These are phyloP conservation scores for Entomortierella chlamydospora DNA, from an alignment of 192 early-diverging fungal species.

Conservation along the genomic window DNA sequence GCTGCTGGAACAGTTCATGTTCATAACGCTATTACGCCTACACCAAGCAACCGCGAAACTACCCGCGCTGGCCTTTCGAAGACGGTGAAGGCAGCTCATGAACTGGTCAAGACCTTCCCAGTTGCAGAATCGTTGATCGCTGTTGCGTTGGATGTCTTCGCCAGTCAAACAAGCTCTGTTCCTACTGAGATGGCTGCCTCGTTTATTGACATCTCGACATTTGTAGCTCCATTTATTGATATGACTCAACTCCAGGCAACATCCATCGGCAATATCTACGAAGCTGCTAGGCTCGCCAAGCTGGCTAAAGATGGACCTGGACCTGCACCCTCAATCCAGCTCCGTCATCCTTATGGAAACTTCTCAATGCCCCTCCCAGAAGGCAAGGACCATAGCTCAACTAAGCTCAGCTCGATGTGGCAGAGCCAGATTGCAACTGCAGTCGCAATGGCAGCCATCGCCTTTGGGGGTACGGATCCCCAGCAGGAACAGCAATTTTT, in stretches of 20 bases:
- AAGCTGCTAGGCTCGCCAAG: constrained; percentile 48
- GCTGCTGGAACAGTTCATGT: constrained; percentile 57
- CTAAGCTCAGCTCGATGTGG: constrained; percentile 49
- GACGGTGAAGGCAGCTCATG: constrained; percentile 52
- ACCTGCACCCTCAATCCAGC: constrained; percentile 51
- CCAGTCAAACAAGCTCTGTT: constrained; percentile 45
- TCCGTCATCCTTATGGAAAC: constrained; percentile 52
- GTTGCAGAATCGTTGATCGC: constrained; percentile 52
- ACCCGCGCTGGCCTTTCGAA: constrained; percentile 52
- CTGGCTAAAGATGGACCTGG: constrained; percentile 51
- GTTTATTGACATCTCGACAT: constrained; percentile 52
- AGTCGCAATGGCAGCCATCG: constrained; percentile 53
- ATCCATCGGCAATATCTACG: constrained; percentile 50
- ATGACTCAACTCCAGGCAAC: constrained; percentile 47
- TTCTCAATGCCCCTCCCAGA: constrained; percentile 53
- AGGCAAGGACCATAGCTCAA: constrained; percentile 36
- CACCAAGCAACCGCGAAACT: constrained; percentile 49
- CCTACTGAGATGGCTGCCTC: constrained; percentile 53
- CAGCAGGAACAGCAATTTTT: constrained; percentile 55
- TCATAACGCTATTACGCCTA: constrained; percentile 54
- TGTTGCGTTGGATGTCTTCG: constrained; percentile 50
- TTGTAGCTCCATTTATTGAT: constrained; percentile 50
- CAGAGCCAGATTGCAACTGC: constrained; percentile 51
- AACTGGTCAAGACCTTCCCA: constrained; percentile 55
- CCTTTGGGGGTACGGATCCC: constrained; percentile 46